Evolutionary conservation across 352 stramenopile genomes (phyloP).

Genomic region (Halophytophthora polymorphica): DNA sequence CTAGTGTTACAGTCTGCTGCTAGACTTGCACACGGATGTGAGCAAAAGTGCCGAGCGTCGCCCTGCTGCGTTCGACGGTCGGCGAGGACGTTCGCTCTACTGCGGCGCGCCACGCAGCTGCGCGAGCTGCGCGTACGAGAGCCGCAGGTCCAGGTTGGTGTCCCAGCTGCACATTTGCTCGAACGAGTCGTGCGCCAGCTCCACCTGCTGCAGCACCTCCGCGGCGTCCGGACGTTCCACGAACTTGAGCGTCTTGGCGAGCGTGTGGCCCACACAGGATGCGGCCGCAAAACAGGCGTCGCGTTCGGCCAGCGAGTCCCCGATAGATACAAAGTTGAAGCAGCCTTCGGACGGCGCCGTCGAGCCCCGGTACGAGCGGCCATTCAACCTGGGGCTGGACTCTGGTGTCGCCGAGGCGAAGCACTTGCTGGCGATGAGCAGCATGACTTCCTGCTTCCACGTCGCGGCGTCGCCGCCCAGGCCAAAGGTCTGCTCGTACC

Average conservation of each 20-base stretch:
- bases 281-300: conserved; percentile 78
- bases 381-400: not conserved
- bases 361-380: conserved; percentile 1
- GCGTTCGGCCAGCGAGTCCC: conserved; percentile 85
- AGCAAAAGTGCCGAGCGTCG: no score
- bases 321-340: conserved; percentile 82
- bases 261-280: conserved; percentile 55
- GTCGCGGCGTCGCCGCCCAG: conserved; percentile 67
- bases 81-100: conserved; percentile 18
- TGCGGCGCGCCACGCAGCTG: conserved; percentile 52
- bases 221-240: conserved; percentile 75
- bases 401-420: conserved; percentile 37
- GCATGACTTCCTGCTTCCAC: conserved; percentile 88
- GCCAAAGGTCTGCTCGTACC: conserved; percentile 85
- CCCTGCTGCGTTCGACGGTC: no score
- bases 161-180: conserved; percentile 84
- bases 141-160: conserved; percentile 68
- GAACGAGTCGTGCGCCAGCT: conserved; percentile 81
- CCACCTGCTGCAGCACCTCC: conserved; percentile 82
- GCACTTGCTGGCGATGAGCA: conserved; percentile 83
- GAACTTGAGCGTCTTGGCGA: conserved; percentile 88
- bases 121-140: conserved; percentile 73
- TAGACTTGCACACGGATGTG: not conserved
- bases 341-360: conserved; percentile 29
- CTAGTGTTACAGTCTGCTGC: conserved; percentile 12